A percentile compares a stretch with the other conserved stretches of the same genome.
These are phyloP conservation scores for Fusarium proliferatum DNA, from an alignment of 2,329 filamentous ascomycete species.

Conservation along the genomic window DNA sequence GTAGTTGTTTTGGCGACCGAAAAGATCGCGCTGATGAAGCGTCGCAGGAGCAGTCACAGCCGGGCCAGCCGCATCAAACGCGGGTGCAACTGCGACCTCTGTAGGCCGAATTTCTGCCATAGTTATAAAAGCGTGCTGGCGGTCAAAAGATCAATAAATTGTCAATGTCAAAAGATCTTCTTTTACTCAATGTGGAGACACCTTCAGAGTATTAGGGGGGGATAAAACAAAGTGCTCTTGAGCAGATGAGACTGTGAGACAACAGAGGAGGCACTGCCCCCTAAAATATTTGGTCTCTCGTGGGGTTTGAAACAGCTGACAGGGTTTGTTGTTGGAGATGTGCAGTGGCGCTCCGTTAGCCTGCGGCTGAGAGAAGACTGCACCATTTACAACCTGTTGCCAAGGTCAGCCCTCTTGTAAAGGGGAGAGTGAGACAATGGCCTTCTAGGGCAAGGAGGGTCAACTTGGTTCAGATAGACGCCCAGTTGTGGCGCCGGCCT, in stretches of 20 bases:
- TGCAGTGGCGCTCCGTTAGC: not conserved
- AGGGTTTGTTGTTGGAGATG: not conserved
- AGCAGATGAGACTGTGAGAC: rapidly evolving
- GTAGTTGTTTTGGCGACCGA: not conserved
- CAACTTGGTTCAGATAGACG: not conserved
- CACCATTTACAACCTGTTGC: not conserved
- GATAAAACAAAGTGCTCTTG: not conserved
- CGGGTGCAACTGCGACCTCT: not conserved
- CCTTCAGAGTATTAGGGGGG: rapidly evolving
- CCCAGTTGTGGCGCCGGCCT: not conserved
- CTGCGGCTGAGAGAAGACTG: not conserved
- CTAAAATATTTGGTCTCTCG: not conserved
- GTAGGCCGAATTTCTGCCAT: not conserved
- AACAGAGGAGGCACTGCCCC: not conserved
- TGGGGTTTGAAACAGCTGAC: not conserved
- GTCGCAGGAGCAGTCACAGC: not conserved
- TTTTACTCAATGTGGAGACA: not conserved
- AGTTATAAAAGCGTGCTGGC: rapidly evolving
- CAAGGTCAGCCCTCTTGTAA: not conserved
- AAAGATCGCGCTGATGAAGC: not conserved
- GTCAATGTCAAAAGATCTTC: not conserved
- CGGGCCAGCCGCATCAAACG: not conserved
- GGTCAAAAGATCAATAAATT: not conserved
- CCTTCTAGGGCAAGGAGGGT: not conserved
- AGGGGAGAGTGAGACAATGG: not conserved